Percentiles rank a stretch among this genome's conserved stretches.
These are phyloP conservation scores for Mycena chlorophos DNA, from an alignment of 768 basidiomycete genomes.

Conservation along the genomic window DNA sequence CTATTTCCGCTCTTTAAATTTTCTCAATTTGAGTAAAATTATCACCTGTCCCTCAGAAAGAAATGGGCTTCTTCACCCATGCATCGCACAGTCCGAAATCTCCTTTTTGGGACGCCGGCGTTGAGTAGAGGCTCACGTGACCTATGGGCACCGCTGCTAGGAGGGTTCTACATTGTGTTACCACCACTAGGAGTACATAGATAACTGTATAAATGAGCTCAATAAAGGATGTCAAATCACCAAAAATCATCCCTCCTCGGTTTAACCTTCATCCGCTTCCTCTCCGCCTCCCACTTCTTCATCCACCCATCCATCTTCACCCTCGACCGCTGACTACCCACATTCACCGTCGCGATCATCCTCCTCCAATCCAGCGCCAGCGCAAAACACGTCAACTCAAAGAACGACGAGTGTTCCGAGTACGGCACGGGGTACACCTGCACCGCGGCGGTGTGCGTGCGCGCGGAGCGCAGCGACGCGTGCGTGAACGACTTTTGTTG, in stretches of 20 bases:
- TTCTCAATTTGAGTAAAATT: no score
- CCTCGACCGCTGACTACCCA: slow-evolving; percentile 69
- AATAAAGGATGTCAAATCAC: no score
- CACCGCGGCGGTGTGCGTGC: slow-evolving; percentile 66
- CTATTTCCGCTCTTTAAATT: no score
- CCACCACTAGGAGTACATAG: no score
- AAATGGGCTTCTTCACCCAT: no score
- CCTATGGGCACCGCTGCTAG: no score
- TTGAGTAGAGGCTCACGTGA: no score
- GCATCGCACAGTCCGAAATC: no score
- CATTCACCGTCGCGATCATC: slow-evolving; percentile 96
- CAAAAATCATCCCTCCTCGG: slow-evolving; percentile 51
- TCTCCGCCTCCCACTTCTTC: slow-evolving; percentile 84
- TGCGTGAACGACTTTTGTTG: slow-evolving; percentile 70
- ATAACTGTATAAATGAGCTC: no score
- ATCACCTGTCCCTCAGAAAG: no score
- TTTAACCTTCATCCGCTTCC: slow-evolving; percentile 52
- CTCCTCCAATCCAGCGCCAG: slow-evolving; percentile 81
- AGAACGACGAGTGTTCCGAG: slow-evolving; percentile 95
- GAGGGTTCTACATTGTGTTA: no score
- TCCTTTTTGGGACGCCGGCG: no score
- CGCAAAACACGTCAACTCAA: slow-evolving; percentile 93
- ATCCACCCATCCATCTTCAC: slow-evolving; percentile 91
- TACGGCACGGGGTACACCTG: slow-evolving; percentile 87
- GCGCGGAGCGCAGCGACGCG: slow-evolving; percentile 63